These are phyloP conservation scores for Themeda triandra DNA, from an alignment of 176 grass and related monocot genomes.

Conservation along the genomic window DNA sequence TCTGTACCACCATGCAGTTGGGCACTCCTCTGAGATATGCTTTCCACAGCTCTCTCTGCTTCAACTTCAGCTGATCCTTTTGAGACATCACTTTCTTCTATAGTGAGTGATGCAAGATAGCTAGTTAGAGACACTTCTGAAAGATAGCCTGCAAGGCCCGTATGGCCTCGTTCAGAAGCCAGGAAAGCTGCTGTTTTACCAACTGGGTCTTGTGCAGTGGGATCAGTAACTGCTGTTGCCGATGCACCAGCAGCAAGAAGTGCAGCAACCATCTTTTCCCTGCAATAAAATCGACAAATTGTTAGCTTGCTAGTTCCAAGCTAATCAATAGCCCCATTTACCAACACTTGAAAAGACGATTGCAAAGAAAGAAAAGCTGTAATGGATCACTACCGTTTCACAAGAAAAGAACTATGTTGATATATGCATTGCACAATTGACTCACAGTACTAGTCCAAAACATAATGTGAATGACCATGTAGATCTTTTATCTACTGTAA, in stretches of 20 bases:
- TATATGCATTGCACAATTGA: background rate
- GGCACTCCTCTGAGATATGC: slow-evolving; percentile 59
- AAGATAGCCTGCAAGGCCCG: slow-evolving; percentile 84
- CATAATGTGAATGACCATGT: background rate
- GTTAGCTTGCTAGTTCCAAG: slow-evolving; percentile 11
- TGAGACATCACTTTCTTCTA: slow-evolving; percentile 62
- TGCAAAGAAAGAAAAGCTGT: background rate
- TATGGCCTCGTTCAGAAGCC: slow-evolving; percentile 73
- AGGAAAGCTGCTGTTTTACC: slow-evolving; percentile 95
- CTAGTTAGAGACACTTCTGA: slow-evolving; percentile 82
- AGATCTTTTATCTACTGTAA: slow-evolving; percentile 12
- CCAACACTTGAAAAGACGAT: background rate
- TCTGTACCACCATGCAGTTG: slow-evolving; percentile 56
- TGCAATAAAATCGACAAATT: slow-evolving; percentile 34
- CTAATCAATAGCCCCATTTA: background rate
- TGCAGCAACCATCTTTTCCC: slow-evolving; percentile 93
- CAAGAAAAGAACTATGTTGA: too few species aligned
- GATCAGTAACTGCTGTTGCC: slow-evolving; percentile 78
- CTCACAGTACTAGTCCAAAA: slow-evolving; percentile 1
- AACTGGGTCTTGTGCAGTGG: slow-evolving; percentile 84
- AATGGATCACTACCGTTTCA: background rate
- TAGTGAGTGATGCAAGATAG: slow-evolving; percentile 75
- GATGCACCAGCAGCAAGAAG: slow-evolving; percentile 85
- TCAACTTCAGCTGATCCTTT: slow-evolving; percentile 64
- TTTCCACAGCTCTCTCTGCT: slow-evolving; percentile 63